Evolutionary conservation across 768 basidiomycete genomes (phyloP), one percentile per base, ranked within the genome.

Genomic region (Lentinula guzmanii): DNA sequence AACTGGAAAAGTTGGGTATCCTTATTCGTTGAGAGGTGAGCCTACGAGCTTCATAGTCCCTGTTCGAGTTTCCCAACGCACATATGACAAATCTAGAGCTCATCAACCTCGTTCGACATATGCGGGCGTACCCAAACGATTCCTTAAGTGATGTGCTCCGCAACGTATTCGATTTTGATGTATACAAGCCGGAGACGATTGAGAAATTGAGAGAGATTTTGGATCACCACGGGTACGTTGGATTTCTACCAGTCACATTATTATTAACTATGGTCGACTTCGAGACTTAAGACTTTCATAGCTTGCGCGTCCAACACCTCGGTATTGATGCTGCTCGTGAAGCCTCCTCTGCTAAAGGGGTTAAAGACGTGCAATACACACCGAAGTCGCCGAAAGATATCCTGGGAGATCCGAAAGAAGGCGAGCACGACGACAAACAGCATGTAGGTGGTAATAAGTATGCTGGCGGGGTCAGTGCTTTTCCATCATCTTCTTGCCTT

Each of bases 91-190:
- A 41, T 52, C 13, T 66, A 87, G 86, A 89, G 64, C 70, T 89
- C 39, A 86, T 89, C 68, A 87, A 85, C 66, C 75, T 89, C 31
- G 79, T 87, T 2, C 77, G 80, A 46, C 86, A 89, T 66, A 78
- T 89, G 75, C 82, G 77, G 63, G 78, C 82, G 2, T 87, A 84
- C 63, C 84, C 86, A 0, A 68, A 74, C 21, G 86, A 87, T 68
- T 70, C 82, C 0, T 72, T 87, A 10, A 85, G 82, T n/a, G 76
- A 78, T 45, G 80, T 82, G 6, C 71, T 89, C 15, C 76, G 86
- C 15, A 89, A 87, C 65, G 75, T 87, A 9, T 89, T 89, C 65
- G 86, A 89, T 67, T 89, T 87, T 60, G 86, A 89, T 66, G 77
- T 89, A 5, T 86, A 85, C 69, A 83, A 82, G 64, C 82, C 81